These are phyloP conservation scores for Erigeron philadelphicus DNA, from an alignment of 140 eudicot genomes.

Conservation along the genomic window DNA sequence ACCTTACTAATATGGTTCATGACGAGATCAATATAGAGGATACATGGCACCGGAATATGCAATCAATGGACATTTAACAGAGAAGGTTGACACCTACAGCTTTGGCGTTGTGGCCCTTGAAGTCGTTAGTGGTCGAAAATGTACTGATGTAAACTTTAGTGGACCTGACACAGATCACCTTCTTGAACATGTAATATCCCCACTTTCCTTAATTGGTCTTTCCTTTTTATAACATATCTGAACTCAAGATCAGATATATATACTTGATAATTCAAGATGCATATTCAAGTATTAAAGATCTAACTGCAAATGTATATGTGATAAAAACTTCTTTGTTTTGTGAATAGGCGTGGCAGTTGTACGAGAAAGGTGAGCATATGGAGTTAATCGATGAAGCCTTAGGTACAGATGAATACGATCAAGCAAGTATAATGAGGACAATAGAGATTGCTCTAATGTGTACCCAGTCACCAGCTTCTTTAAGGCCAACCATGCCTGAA, in stretches of 20 bases:
- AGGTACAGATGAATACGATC: conserved; percentile 7
- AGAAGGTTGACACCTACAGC: conserved; percentile 67
- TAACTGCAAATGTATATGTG: conserved; percentile 7
- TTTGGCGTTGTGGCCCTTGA: conserved; percentile 55
- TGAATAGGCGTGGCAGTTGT: conserved; percentile 44
- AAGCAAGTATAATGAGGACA: conserved; percentile 29
- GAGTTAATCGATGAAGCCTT: conserved; percentile 38
- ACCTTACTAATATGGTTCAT: neutral
- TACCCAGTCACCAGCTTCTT: conserved; percentile 28
- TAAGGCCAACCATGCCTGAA: conserved; percentile 53
- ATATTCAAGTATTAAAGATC: neutral
- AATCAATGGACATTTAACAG: conserved; percentile 44
- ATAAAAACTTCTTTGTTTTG: too few relatives aligned
- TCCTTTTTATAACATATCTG: neutral
- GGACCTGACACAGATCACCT: conserved; percentile 36
- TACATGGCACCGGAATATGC: conserved; percentile 61
- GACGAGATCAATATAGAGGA: conserved; percentile 20
- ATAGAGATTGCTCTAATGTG: conserved; percentile 39
- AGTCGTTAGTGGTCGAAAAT: conserved; percentile 49
- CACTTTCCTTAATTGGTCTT: neutral
- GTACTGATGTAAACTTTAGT: conserved; percentile 36
- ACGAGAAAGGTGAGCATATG: conserved; percentile 33
- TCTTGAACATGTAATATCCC: conserved; percentile 38
- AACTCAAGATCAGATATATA: too few relatives aligned
- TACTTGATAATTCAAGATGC: neutral